Conservation (phyloP, 495 filamentous ascomycete genomes). For the Aspergillus diversus region DNA sequence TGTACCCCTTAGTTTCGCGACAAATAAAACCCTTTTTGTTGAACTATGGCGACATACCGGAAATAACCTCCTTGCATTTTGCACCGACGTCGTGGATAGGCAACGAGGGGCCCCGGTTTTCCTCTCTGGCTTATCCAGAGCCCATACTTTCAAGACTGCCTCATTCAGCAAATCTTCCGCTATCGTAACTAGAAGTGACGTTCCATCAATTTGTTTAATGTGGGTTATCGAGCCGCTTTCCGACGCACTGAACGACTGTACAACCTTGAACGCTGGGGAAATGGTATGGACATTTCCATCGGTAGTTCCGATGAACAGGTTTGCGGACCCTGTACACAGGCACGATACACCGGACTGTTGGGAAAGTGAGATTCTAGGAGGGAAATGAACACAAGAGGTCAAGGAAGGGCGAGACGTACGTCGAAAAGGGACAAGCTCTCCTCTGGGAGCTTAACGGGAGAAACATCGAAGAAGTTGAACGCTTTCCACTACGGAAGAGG, state of each 20-base stretch:
- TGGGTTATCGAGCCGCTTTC: slow-evolving; percentile 82
- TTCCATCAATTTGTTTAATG: slow-evolving; percentile 91
- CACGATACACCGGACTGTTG: slow-evolving; percentile 63
- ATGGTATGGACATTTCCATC: slow-evolving; percentile 87
- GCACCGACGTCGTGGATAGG: slow-evolving; percentile 78
- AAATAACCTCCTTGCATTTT: slow-evolving; percentile 91
- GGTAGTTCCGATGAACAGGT: slow-evolving; percentile 82
- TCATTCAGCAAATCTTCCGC: slow-evolving; percentile 86
- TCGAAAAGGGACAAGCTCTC: slow-evolving; percentile 66
- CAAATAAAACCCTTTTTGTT: background rate
- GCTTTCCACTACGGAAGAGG: slow-evolving; percentile 79
- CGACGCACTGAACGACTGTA: slow-evolving; percentile 84
- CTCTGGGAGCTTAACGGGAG: slow-evolving; percentile 77
- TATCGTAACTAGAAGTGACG: slow-evolving; percentile 83
- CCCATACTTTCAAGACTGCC: slow-evolving; percentile 93
- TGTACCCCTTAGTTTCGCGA: background rate
- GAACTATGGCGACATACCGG: slow-evolving; percentile 57
- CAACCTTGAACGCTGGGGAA: slow-evolving; percentile 81
- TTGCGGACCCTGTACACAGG: slow-evolving; percentile 86
- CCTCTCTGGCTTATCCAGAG: slow-evolving; percentile 89
- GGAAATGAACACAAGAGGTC: background rate
- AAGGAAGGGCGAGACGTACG: slow-evolving; percentile 42
- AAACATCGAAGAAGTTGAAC: slow-evolving; percentile 98
- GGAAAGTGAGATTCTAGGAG: slow-evolving; percentile 21
- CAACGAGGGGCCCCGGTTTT: slow-evolving; percentile 89